Conservation (phyloP, 2,329 filamentous ascomycete genomes). For the Biscogniauxia marginata region DNA sequence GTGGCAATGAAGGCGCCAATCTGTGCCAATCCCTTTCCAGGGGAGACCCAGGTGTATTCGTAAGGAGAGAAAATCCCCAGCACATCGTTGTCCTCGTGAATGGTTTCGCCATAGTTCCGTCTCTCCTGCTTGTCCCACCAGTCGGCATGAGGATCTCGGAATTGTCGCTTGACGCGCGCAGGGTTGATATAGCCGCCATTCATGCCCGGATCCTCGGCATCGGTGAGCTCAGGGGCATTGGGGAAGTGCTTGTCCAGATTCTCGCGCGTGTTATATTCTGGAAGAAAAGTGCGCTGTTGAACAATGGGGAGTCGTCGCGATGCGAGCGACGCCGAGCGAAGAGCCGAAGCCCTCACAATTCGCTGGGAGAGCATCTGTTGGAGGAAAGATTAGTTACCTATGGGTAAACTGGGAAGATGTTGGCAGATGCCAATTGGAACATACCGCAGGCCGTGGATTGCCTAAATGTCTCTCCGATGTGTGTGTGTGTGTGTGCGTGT, state of each 20-base stretch:
- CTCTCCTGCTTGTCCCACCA: slow-evolving; percentile 99
- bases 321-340: slow-evolving; percentile 44
- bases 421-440: slow-evolving; percentile 18
- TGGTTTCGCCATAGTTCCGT: slow-evolving; percentile 92
- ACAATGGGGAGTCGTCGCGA: slow-evolving; percentile 50
- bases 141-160: slow-evolving; percentile 86
- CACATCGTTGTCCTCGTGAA: slow-evolving; percentile 95
- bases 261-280: slow-evolving; percentile 46
- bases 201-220: slow-evolving; percentile 68
- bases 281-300: slow-evolving; percentile 58
- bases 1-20: slow-evolving; percentile 64
- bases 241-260: slow-evolving; percentile 53
- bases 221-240: slow-evolving; percentile 46
- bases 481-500: slow-evolving; percentile 14
- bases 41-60: slow-evolving; percentile 79
- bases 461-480: slow-evolving; percentile 31
- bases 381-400: slow-evolving; percentile 1
- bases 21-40: slow-evolving; percentile 68
- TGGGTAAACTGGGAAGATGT: background rate
- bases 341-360: slow-evolving; percentile 51
- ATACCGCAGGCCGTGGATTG: slow-evolving; percentile 36
- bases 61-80: slow-evolving; percentile 86
- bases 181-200: slow-evolving; percentile 85
- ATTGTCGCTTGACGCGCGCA: slow-evolving; percentile 77
- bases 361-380: slow-evolving; percentile 61